Base-by-base conservation (phyloP, 1,284 basidiomycete genomes). In the Cystobasidium sp. region DNA sequence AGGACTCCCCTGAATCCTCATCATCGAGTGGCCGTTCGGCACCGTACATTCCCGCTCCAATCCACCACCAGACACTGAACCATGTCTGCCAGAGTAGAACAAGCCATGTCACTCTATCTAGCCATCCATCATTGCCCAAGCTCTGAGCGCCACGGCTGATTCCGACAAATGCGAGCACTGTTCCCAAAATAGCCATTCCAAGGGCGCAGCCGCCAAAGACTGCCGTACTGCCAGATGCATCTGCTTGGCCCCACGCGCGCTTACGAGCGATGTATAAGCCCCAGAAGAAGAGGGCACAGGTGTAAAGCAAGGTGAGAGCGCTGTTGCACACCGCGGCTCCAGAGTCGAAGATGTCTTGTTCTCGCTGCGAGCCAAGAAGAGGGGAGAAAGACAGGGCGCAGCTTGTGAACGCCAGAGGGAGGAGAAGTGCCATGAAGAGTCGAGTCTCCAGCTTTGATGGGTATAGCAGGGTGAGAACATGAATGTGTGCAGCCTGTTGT, bases 251-350 rank as follows among this genome's bases (percentile, higher is more conserved):
- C 96, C 96, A 99, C 0, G 97, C 97, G 69, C 93, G 88, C 64
- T 88, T 86, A 41, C 94, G 88, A 81, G 98, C 98, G 78, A 99
- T 88, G 68, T 93, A 83, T 75, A 92, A 86, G 52, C 96, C 97
- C 96, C 96, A 99, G 76, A 97, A 89, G 80, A 94, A 86, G 68
- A 99, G 89, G 1, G 92, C 89, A 56, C 88, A 84, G 4, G 93
- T 94, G 84, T 98, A 99, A 70, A 99, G 89, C 65, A 99, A 87
- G 20, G 94, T 92, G 24, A 99, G 88, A 0, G 95, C 92, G 5
- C 93, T 93, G 82, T 97, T 97, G 87, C 94, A 96, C 75, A 97
- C 91, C 84, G 97, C 97, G 71, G 92, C 89, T 39, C 95, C 88
- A 39, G 91, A 91, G 74, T 89, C 88, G 63, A 93, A 89, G 55